Conservation (phyloP, 345 rosid species). For the Gossypium mustelinum region DNA sequence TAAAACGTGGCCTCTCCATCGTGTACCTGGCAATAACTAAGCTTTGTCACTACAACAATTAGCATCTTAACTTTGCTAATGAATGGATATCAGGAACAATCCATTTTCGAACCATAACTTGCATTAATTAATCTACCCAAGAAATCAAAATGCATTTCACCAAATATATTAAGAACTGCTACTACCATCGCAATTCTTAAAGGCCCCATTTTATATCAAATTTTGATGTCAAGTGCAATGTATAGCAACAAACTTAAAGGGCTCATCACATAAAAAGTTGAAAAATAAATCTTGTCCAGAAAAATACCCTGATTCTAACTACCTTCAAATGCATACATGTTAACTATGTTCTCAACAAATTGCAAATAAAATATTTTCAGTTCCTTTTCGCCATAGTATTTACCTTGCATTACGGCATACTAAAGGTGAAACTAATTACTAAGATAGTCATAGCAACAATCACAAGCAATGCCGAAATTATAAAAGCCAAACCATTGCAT, state of each 20-base stretch:
- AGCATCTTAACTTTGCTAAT: background rate
- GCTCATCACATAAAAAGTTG: background rate
- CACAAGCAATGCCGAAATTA: background rate
- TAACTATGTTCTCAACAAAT: background rate
- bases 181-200: background rate
- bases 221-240: background rate
- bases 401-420: background rate
- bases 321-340: background rate
- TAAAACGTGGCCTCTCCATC: slow-evolving; percentile 89
- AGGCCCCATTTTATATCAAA: background rate
- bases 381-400: background rate
- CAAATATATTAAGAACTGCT: background rate
- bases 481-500: background rate
- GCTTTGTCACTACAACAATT: background rate
- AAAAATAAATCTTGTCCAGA: background rate
- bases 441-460: background rate
- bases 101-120: background rate
- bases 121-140: background rate
- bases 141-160: background rate
- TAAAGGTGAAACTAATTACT: background rate
- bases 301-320: background rate
- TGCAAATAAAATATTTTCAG: background rate
- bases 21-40: slow-evolving; percentile 55
- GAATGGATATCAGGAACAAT: background rate
- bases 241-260: background rate